These are phyloP conservation scores for Adansonia gregorii DNA, from an alignment of 441 rosid genomes.

Conservation along the genomic window DNA sequence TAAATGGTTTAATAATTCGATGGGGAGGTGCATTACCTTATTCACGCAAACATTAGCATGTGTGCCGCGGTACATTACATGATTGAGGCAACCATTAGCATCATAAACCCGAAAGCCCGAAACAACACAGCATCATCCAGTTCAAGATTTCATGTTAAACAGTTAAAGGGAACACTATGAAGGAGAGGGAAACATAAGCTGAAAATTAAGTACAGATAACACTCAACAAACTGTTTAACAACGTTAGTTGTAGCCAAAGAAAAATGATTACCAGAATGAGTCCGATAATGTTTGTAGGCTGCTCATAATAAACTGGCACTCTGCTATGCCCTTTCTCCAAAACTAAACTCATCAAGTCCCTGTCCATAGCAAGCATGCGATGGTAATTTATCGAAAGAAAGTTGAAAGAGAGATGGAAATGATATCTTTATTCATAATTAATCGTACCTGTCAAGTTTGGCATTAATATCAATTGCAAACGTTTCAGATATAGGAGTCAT, in stretches of 20 bases:
- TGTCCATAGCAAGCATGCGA: conserved; percentile 38
- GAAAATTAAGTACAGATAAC: background rate
- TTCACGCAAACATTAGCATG: too few relatives aligned
- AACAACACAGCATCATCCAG: too few relatives aligned
- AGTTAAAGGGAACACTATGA: too few relatives aligned
- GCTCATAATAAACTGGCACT: conserved; percentile 71
- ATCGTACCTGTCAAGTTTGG: conserved; percentile 64
- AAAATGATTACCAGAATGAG: conserved; percentile 55
- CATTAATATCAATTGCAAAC: conserved; percentile 74
- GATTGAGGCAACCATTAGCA: too few relatives aligned
- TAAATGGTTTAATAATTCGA: background rate
- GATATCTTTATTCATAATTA: background rate
- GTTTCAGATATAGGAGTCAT: conserved; percentile 83
- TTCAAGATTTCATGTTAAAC: too few relatives aligned
- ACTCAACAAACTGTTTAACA: background rate
- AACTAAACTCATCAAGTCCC: conserved; percentile 63
- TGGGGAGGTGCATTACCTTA: too few relatives aligned
- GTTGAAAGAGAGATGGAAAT: conserved; percentile 21
- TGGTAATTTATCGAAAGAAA: background rate
- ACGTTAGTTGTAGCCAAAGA: background rate
- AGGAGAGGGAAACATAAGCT: too few relatives aligned
- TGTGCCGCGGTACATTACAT: too few relatives aligned
- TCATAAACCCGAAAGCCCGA: too few relatives aligned
- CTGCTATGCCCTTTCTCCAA: conserved; percentile 85
- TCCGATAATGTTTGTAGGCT: conserved; percentile 70